Evolutionary conservation across 106 monocot species (phyloP).

Genomic region (Dendrobium nobile): DNA sequence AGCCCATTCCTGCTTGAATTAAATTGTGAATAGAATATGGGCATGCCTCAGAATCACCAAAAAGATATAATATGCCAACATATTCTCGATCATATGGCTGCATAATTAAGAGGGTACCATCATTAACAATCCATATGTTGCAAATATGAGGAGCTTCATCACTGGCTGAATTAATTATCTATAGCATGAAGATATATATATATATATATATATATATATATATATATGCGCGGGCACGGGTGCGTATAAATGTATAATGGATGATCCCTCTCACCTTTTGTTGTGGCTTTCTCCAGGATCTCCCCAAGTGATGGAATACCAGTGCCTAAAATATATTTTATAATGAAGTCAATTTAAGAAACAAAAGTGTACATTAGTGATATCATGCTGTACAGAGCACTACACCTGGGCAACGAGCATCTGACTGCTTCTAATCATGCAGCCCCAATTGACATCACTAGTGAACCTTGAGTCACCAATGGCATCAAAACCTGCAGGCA

Average conservation of each 20-base stretch:
- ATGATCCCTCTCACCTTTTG: conserved; percentile 53
- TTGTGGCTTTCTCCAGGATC: conserved; percentile 75
- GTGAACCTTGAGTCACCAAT: conserved; percentile 64
- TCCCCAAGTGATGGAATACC: conserved; percentile 80
- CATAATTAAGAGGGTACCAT: conserved; percentile 30
- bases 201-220: neutral
- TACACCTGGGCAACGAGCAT: conserved; percentile 97
- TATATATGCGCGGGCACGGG: neutral
- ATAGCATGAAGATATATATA: neutral
- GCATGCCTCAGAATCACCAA: conserved; percentile 65
- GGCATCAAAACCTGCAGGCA: conserved; percentile 68
- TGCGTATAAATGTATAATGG: neutral
- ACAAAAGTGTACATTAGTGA: neutral
- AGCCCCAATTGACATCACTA: conserved; percentile 97
- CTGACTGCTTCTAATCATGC: conserved; percentile 99
- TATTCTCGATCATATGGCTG: conserved; percentile 86
- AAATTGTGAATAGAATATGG: conserved; percentile 87
- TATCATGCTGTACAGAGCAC: neutral
- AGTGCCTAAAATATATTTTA: conserved; percentile 46
- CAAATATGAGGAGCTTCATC: conserved; percentile 20
- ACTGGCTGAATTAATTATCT: conserved; percentile 3
- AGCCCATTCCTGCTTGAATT: conserved; percentile 69
- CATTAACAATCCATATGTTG: conserved; percentile 32
- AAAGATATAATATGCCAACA: conserved; percentile 62
- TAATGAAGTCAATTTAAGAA: neutral